Percentiles rank a stretch among this genome's conserved stretches.
These are phyloP conservation scores for Fusarium mexicanum DNA, from an alignment of 2,329 filamentous ascomycete species.

Conservation along the genomic window DNA sequence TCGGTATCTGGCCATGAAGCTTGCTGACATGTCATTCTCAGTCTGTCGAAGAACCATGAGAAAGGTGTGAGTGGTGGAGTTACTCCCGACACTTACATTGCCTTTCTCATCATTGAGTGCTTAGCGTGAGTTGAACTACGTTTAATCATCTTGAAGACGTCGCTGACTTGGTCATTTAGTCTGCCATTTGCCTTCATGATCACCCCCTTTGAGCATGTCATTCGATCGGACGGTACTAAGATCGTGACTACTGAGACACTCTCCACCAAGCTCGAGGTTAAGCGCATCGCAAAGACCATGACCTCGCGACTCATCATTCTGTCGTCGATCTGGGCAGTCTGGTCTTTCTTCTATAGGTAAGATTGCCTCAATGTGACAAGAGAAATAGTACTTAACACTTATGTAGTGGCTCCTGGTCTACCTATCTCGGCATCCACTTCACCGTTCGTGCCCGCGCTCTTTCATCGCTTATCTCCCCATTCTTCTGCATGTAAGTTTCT, in stretches of 20 bases:
- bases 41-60: constrained; percentile 8
- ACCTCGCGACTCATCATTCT: constrained; percentile 4
- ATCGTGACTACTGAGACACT: constrained; percentile 1
- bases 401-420: constrained; percentile 10
- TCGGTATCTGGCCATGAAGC: rapidly evolving
- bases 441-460: constrained; percentile 3
- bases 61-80: constrained; percentile 10
- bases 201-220: constrained; percentile 1
- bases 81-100: constrained; percentile 4
- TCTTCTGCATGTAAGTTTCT: constrained; percentile 8
- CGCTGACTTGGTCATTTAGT: neutral
- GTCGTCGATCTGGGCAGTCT: neutral
- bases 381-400: rapidly evolving
- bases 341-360: constrained; percentile 17
- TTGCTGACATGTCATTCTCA: rapidly evolving
- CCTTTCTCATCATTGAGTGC: constrained; percentile 11
- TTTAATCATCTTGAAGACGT: rapidly evolving
- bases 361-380: rapidly evolving
- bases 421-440: constrained; percentile 10
- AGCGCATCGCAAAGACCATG: constrained; percentile 11
- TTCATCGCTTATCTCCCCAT: constrained; percentile 8
- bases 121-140: neutral
- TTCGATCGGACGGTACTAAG: constrained; percentile 12
- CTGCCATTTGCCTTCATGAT: constrained; percentile 12
- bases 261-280: constrained; percentile 10